Evolutionary conservation across 768 basidiomycete genomes (phyloP), one percentile per base, ranked within the genome.

Genomic region (Dictyophora rubrovolvata): DNA sequence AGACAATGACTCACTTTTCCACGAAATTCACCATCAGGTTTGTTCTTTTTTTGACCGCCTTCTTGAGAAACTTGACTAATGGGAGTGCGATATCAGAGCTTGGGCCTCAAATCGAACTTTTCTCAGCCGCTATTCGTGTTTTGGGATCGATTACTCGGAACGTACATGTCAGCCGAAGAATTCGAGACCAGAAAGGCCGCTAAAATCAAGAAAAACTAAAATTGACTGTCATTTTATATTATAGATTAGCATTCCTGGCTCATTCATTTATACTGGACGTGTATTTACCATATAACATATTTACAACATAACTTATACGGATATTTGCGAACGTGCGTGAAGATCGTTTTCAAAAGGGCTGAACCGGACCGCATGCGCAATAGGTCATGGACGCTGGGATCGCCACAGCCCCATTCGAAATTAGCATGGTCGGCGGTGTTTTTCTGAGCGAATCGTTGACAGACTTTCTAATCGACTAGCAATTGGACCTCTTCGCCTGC

Each of bases 1-100:
- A 17, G 33, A 16, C 8, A 56, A 56, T 49, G 46, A 56, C 33
- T 21, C 55, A 22, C 37, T 48, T 28, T 56, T 56, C 28, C 55
- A 56, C 42, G 55, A 56, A 48, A 56, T 56, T 17, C 55, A 56
- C 46, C 55, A 56, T 48, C 55, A 56, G 46, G 55, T 49, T 16
- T 33, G 47, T 48, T 28, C 18, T 55, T 12, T 16, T 57, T 34
- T 14, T 34, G 11, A n/a, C 37, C 1, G 42, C 22, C 12, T 48
- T 23, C 14, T 22, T 18, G 7, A 14, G 33, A 12, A 23, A n/a
- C 11, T 37, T 46, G 12, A 7, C 14, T 48, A 34, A 14, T 18
- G 6, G 28, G 46, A 35, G 18, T 22, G 46, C 46, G 9, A 7
- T 42, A 14, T 42, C 11, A 42, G 42, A 42, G 42, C n/a, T 42